Percentiles rank a stretch among this genome's conserved stretches.
Conservation (phyloP, 495 filamentous ascomycete genomes). For the Penicillium lividum region DNA sequence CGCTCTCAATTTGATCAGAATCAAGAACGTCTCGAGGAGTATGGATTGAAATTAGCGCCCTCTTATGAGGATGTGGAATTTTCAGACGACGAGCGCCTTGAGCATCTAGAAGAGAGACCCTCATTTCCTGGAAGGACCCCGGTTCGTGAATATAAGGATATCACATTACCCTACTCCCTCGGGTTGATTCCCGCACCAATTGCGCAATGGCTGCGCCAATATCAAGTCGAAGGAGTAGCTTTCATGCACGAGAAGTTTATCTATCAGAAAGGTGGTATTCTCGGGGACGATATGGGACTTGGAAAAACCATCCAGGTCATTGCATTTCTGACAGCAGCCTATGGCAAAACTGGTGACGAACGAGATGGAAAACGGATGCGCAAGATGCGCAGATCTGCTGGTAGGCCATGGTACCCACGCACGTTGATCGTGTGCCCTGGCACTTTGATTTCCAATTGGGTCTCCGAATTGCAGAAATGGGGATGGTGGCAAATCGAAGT, state of each 20-base stretch:
- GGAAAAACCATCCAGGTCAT: conserved; percentile 98
- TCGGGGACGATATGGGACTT: conserved; percentile 96
- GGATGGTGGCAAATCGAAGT: conserved; percentile 91
- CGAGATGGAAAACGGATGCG: conserved; percentile 88
- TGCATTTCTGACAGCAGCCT: conserved; percentile 88
- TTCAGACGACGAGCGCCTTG: conserved; percentile 76
- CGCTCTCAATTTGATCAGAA: conserved; percentile 53
- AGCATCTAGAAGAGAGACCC: conserved; percentile 66
- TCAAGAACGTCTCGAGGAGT: conserved; percentile 58
- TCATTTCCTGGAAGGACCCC: conserved; percentile 63
- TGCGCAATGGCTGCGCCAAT: conserved; percentile 88
- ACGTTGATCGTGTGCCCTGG: conserved; percentile 88
- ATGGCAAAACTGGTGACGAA: conserved; percentile 92
- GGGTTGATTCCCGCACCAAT: conserved; percentile 88
- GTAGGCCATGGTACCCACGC: conserved; percentile 76
- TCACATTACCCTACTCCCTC: conserved; percentile 70
- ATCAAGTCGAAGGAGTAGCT: conserved; percentile 82
- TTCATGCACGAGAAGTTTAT: conserved; percentile 92
- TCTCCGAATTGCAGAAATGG: conserved; percentile 80
- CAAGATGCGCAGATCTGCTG: conserved; percentile 67
- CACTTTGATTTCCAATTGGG: conserved; percentile 87
- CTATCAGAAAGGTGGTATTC: conserved; percentile 85
- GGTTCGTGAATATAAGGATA: conserved; percentile 69
- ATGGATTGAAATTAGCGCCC: conserved; percentile 76
- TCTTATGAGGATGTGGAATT: conserved; percentile 80